Base-by-base conservation (phyloP, 495 filamentous ascomycete genomes). In the Penicillium mononematosum region DNA sequence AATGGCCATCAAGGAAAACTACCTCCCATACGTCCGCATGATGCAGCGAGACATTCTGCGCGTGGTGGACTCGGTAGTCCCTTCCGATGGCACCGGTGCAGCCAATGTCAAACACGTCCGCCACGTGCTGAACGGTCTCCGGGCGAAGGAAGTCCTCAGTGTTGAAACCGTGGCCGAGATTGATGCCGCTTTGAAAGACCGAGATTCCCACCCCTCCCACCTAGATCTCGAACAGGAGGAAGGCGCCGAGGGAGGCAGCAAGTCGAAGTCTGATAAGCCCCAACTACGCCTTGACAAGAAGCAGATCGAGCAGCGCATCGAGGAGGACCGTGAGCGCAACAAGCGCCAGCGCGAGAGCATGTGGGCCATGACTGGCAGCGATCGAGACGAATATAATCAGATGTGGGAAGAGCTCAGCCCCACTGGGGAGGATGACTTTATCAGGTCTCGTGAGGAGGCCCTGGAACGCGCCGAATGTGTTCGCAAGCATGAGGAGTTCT, bases 251-350 rank as follows among this genome's bases (percentile, higher is more conserved):
- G 65, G 66, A 17, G 65, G 58, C 50, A 53, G 39, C 42, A 70
- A 44, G 27, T 59, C 65, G 7, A 72, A 69, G 57, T 63, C 49
- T 4, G 73, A 68, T 11, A 71, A 58, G 57, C 65, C 3, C 72
- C 71, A 53, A 71, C 71, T 41, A 63, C 81, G 83, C 53, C 76
- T 92, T 12, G 91, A 97, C 65, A 93, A 91, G 69, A 82, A 86
- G 53, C 86, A 93, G 76, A 89, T 96, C 36, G 91, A 97, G 73
- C 92, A 97, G 76, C 74, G 94, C 49, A 97, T 98, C 59, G 95
- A 98, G 60, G 94, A 98, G 68, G 94, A 98, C 72, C 79, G 94
- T 8, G 95, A 98, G 70, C 80, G 94, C 41, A 96, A 98, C 72
- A 98, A 98, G 77, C 76, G 94, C 38, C 75, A 89, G 58, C 71